Evolutionary conservation across 345 rosid species (phyloP), one percentile per base, ranked within the genome.

Genomic region (Populus deltoides): DNA sequence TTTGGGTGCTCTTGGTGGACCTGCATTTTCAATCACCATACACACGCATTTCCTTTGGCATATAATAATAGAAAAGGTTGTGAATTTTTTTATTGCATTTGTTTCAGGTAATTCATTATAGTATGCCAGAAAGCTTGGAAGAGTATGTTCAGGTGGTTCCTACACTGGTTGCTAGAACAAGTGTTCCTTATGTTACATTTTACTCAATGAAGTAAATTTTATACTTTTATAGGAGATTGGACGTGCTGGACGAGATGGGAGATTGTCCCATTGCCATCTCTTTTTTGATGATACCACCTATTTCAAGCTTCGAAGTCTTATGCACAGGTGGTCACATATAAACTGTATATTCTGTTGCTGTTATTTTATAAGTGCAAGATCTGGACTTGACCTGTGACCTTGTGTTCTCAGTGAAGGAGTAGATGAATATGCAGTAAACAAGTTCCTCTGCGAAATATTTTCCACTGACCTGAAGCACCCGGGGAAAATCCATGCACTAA

Each of bases 71-170:
- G 29, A 13, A 49, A n/a, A 65, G 57, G 27, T 47, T 31, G 27
- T 47, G 66, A 36, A 49, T 25, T 68, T 43, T 75, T 57, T 65
- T 77, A 77, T 13, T 74, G 62, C 68, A n/a, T 77, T 67, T 80
- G 66, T 83, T 84, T 83, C 85, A 96, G 99, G 92, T 93, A 70
- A 90, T 96, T 80, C 98, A 96, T 85, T 93, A 91, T 83, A 92
- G 96, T 81, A 17, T 96, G 85, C 99, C 99, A 81, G 97, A 92
- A 87, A 96, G 99, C 89, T 88, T 96, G 89, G 99, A 96, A 83
- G 99, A 92, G 89, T 96, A 93, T 80, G 97, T 93, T 77, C 99
- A 96, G 98, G 99, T 96, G 66, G 11, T 47, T 80, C 79, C 31
- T 77, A 4, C 65, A 68, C 35, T 35, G 53, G 17, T 49, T 74